Evolutionary conservation across 495 filamentous ascomycete species (phyloP).

Genomic region (Xeromyces bisporus): DNA sequence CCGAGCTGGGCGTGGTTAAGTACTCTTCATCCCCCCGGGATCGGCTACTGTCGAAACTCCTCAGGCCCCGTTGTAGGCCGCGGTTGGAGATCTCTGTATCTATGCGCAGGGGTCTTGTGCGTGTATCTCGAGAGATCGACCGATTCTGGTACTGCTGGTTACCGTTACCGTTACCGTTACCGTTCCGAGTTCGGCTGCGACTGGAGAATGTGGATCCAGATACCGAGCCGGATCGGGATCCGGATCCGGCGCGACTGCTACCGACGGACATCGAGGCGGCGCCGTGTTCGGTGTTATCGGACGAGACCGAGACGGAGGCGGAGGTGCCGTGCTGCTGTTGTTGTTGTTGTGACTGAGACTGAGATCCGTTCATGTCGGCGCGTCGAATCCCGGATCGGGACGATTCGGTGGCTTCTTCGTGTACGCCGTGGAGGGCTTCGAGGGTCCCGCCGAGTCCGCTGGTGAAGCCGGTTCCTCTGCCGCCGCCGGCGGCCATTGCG

Average conservation of each 20-base stretch:
- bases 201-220: too few species aligned
- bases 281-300: constrained; percentile 31
- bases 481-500: constrained; percentile 93
- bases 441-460: constrained; percentile 28
- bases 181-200: too few species aligned
- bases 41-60: constrained; percentile 13
- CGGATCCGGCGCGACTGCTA: constrained; percentile 17
- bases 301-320: constrained; percentile 26
- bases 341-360: too few species aligned
- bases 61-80: neutral
- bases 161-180: too few species aligned
- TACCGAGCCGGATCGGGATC: too few species aligned
- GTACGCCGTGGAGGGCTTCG: constrained; percentile 24
- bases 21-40: constrained; percentile 9
- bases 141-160: too few species aligned
- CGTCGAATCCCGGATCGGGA: too few species aligned
- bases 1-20: constrained; percentile 25
- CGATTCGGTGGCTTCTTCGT: constrained; percentile 7
- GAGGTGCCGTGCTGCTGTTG: constrained; percentile 17
- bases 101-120: constrained; percentile 31
- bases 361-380: too few species aligned
- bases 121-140: constrained; percentile 16
- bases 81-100: constrained; percentile 22
- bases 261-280: constrained; percentile 15
- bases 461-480: constrained; percentile 44